Evolutionary conservation across 352 stramenopile genomes (phyloP), one percentile per base, ranked within the genome.

Genomic region (Phytophthora chlamydospora): DNA sequence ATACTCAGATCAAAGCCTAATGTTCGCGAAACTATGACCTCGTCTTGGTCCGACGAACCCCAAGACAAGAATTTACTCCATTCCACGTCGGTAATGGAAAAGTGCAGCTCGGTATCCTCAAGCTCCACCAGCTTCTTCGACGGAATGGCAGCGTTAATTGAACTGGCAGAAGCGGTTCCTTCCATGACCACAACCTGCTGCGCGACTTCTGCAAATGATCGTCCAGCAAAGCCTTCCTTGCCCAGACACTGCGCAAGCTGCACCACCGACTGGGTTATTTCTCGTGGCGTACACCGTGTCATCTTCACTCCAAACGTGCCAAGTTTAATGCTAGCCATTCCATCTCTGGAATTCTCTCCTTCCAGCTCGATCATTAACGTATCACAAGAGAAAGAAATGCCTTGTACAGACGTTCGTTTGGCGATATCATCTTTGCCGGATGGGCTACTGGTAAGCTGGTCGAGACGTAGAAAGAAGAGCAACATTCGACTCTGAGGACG

Each of bases 1-100:
- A 66, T 24, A 33, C 66, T 70, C 27, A 74, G 4, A 29, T 74
- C 66, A 57, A 74, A 70, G 12, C 53, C 40, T 12, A 48, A 50
- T 1, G 59, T 67, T 13, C 66, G 66, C 4, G 53, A 29, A 8
- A 63, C 19, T 13, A 56, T 8, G 1, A 29, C 36, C 14, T 27
- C 21, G 1, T 53, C 24, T 36, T 49, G 14, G 9, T 29, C 42
- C 34, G 17, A 7, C 16, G 41, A 47, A 32, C 58, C 52, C 65
- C 36, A 65, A 2, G 13, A n/a, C 14, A 69, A 54, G 1, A 54
- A 21, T 27, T 16, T 36, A 42, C 51, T 66, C 69, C 69, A 78
- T 29, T 73, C 61, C 17, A 86, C 51, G 16, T 89, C 78, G 5
- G 75, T 88, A 6, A 85, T 55, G 1, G 74, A 54, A 52, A 89